Evolutionary conservation across 176 grass and related monocot genomes (phyloP).

Genomic region (Ampelocalamus luodianensis): DNA sequence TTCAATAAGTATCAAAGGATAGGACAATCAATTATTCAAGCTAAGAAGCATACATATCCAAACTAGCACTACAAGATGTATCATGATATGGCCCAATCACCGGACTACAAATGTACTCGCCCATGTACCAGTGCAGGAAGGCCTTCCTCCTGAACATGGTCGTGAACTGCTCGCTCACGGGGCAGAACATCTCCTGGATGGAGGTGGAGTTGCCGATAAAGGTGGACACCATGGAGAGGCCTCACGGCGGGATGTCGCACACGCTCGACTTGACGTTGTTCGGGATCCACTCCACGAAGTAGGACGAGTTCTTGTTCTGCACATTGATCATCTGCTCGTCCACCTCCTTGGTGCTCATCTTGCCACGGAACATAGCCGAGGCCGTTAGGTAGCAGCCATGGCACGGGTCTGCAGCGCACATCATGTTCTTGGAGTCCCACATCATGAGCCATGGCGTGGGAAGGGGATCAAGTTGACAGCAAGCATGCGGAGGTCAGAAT

Average conservation of each 20-base stretch:
- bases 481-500: too few species aligned
- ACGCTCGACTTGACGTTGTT: slow-evolving; percentile 87
- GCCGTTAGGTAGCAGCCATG: slow-evolving; percentile 75
- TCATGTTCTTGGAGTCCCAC: slow-evolving; percentile 92
- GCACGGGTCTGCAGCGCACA: slow-evolving; percentile 69
- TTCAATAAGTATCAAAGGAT: too few species aligned
- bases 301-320: slow-evolving; percentile 80
- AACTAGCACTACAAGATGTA: too few species aligned
- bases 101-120: too few species aligned
- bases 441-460: too few species aligned
- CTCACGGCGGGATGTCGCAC: slow-evolving; percentile 68
- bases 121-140: slow-evolving; percentile 84
- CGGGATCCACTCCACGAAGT: slow-evolving; percentile 83
- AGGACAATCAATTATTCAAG: too few species aligned
- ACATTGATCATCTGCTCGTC: slow-evolving; percentile 85
- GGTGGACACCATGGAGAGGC: slow-evolving; percentile 70
- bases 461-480: too few species aligned
- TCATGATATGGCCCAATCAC: too few species aligned
- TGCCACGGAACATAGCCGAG: slow-evolving; percentile 79
- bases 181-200: slow-evolving; percentile 83
- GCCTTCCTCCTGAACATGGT: slow-evolving; percentile 94
- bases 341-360: slow-evolving; percentile 80
- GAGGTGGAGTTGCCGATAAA: slow-evolving; percentile 81
- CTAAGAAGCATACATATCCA: too few species aligned
- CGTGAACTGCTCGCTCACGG: slow-evolving; percentile 79